Conservation (phyloP, 371 early-diverging fungal species). For the Vairimorpha apis region DNA sequence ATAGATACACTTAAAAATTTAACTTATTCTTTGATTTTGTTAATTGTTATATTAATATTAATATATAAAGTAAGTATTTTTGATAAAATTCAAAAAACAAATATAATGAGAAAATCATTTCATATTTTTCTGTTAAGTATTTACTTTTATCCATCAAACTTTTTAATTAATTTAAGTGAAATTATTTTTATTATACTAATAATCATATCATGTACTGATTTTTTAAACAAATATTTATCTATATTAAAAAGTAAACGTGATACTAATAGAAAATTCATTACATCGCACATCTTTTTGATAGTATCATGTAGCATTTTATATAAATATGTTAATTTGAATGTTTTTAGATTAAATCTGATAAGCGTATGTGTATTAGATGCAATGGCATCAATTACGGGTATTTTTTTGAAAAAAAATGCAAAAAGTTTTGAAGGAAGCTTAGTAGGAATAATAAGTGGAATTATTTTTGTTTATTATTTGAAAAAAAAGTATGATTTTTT, state of each 20-base stretch:
- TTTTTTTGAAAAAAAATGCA: conserved; percentile 9
- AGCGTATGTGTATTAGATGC: conserved; percentile 38
- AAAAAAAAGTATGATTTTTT: conserved; percentile 8
- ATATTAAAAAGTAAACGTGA: conserved; percentile 27
- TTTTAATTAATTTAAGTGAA: conserved; percentile 17
- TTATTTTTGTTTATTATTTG: conserved; percentile 13
- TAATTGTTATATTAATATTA: too few relatives aligned
- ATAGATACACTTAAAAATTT: too few relatives aligned
- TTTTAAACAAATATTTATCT: conserved; percentile 1
- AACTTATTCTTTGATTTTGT: too few relatives aligned
- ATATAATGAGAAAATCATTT: conserved; percentile 37
- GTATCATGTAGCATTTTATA: conserved; percentile 14
- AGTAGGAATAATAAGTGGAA: conserved; percentile 8
- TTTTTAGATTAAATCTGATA: conserved; percentile 25
- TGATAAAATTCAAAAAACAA: not conserved
- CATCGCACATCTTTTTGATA: conserved; percentile 33
- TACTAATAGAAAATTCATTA: not conserved
- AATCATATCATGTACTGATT: not conserved
- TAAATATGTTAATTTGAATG: conserved; percentile 14
- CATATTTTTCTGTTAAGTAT: conserved; percentile 29
- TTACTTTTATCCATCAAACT: conserved; percentile 16
- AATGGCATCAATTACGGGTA: conserved; percentile 33
- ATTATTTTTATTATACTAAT: conserved; percentile 12
- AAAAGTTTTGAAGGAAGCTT: conserved; percentile 29
- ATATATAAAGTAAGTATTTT: too few relatives aligned